Base-by-base conservation (phyloP, 345 rosid genomes). In the Acer yangbiense region DNA sequence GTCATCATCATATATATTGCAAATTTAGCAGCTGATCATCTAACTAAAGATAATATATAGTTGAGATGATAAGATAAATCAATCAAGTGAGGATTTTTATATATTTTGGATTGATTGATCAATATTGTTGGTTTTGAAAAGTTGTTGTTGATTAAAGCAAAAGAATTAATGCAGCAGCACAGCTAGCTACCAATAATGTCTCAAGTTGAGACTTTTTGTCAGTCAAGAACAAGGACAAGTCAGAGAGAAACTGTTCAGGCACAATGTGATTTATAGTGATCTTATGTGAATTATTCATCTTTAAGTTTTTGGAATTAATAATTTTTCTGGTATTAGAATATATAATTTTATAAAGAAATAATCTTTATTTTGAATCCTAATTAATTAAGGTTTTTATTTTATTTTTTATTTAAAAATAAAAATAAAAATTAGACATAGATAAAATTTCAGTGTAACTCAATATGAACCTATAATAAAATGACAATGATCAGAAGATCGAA, bases 1-100 rank as follows among this genome's bases (percentile, higher is more conserved):
- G 71, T 14, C 82, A 29, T 29, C 32, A 29, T 29, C 32, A 29
- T 29, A 29, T 29, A 35, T 35, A 83, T 76, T 6, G 41, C 72
- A 48, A 48, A 69, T 16, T 43, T 62, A 65, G 50, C 18, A 17
- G 61, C 61, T 29, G 58, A 52, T 52, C 10, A 52, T 52, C 10
- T 4, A 43, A n/a, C 17, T 61, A 1, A 10, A 43, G 52, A 55
- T 9, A 9, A 21, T n/a, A n/a, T n/a, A n/a, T 55, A 23, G 27
- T 41, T 58, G 39, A 41, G 68, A 44, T 2, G 60, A 44, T 5
- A 6, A 43, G 23, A 20, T 41, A 21, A 8, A 46, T 46, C 14
- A 64, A 46, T 13, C 44, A 39, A 52, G 12, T 32, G 65, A 14
- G 29, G 27, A 41, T 20, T 39, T 60, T 3, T 35, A 35, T 35